phyloP scores from a whole-genome alignment of 2,329 filamentous ascomycete genomes.

The Phyllachora maydis region DNA sequence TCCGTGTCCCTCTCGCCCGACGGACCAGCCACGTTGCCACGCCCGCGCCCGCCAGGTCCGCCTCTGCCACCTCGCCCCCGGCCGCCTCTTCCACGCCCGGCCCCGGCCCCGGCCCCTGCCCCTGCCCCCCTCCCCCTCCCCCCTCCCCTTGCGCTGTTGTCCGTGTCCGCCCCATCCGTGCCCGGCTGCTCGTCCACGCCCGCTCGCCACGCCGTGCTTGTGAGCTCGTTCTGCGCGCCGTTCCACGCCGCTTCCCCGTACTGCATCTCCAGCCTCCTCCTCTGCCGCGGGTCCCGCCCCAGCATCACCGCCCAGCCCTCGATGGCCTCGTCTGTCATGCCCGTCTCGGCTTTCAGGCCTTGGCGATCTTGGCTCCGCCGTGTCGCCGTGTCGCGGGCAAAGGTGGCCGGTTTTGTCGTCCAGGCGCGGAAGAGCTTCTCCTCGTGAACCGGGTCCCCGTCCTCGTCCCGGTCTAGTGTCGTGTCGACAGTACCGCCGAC shows the following conservation, averaged over 20 bases:
- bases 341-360: constrained; percentile 52
- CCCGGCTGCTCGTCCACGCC: constrained; percentile 32
- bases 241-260: constrained; percentile 44
- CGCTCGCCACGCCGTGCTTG: constrained; percentile 42
- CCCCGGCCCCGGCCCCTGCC: too few species aligned
- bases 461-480: constrained; percentile 8
- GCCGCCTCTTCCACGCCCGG: too few species aligned
- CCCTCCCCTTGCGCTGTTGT: constrained; percentile 17
- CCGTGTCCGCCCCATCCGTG: constrained; percentile 26
- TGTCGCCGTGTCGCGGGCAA: constrained; percentile 51
- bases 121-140: constrained; percentile 23
- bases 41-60: constrained; percentile 29
- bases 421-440: constrained; percentile 55
- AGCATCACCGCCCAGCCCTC: constrained; percentile 92
- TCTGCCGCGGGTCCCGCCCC: constrained; percentile 44
- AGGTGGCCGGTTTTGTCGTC: constrained; percentile 40
- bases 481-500: constrained; percentile 67
- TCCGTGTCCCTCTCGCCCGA: constrained; percentile 53
- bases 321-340: constrained; percentile 82
- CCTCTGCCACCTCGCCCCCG: constrained; percentile 22
- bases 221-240: constrained; percentile 44
- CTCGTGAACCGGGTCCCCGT: constrained; percentile 34
- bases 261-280: constrained; percentile 49
- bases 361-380: constrained; percentile 40
- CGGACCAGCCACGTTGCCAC: constrained; percentile 42